Evolutionary conservation across 176 grass and related monocot species (phyloP).

Genomic region (Carex myosuroides): DNA sequence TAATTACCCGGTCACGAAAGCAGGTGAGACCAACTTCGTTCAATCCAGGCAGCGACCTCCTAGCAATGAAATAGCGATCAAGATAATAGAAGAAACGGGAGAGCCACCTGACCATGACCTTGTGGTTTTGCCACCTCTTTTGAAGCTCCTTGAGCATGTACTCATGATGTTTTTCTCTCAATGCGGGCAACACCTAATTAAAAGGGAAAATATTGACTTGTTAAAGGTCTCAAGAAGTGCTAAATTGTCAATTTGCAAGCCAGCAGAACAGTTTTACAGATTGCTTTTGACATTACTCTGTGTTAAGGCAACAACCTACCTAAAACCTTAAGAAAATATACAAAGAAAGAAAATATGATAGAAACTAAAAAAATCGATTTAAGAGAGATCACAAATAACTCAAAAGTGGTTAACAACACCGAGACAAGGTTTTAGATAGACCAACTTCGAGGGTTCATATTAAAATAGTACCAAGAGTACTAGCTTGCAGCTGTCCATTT

Average conservation of each 20-base stretch:
- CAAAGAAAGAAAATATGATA: background rate
- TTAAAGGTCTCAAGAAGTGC: background rate
- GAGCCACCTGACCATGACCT: conserved; percentile 90
- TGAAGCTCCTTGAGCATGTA: conserved; percentile 89
- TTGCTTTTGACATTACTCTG: background rate
- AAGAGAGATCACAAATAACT: background rate
- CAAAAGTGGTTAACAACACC: background rate
- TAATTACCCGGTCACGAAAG: conserved; percentile 67
- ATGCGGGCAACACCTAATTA: conserved; percentile 67
- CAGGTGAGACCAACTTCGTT: conserved; percentile 76
- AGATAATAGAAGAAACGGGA: conserved; percentile 88
- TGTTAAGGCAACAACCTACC: background rate
- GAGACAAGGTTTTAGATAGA: background rate
- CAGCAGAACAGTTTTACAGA: background rate
- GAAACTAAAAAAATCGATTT: background rate
- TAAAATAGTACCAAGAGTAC: background rate
- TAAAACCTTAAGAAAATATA: background rate
- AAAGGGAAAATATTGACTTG: conserved; percentile 4
- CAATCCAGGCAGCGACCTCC: conserved; percentile 56
- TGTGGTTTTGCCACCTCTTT: conserved; percentile 86
- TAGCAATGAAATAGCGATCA: conserved; percentile 77
- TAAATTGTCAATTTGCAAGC: background rate
- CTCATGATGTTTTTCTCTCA: conserved; percentile 84
- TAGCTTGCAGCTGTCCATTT: background rate
- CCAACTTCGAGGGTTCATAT: background rate